A percentile compares a stretch with the other conserved stretches of the same genome.
Evolutionary conservation across 2,329 filamentous ascomycete species (phyloP).

Genomic region (Mollisia scopiformis): DNA sequence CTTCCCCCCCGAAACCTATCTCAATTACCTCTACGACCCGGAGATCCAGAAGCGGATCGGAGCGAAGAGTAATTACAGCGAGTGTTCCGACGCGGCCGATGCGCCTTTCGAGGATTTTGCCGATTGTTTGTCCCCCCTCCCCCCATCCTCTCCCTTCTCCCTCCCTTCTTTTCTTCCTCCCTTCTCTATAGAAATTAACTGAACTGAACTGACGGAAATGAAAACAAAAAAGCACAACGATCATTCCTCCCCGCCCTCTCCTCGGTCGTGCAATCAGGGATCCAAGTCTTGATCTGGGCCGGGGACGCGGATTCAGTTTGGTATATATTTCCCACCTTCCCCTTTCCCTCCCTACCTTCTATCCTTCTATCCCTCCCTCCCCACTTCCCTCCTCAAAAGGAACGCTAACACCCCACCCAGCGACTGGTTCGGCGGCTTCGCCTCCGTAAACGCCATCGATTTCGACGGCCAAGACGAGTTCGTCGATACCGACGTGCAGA

Average conservation of each 20-base stretch:
- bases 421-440: conserved; percentile 14
- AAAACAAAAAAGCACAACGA: conserved; percentile 27
- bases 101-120: neutral
- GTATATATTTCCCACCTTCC: too few relatives aligned
- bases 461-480: conserved; percentile 47
- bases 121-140: neutral
- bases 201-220: too few relatives aligned
- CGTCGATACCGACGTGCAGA: conserved; percentile 36
- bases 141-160: neutral
- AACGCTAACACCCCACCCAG: too few relatives aligned
- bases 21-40: neutral
- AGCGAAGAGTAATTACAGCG: neutral
- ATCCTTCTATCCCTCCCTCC: neutral
- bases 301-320: conserved; percentile 55
- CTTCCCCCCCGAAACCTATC: neutral
- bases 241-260: conserved; percentile 49
- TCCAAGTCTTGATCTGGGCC: conserved; percentile 55
- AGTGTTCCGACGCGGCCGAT: neutral
- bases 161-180: neutral
- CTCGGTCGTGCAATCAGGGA: conserved; percentile 49
- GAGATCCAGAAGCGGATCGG: neutral
- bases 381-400: conserved; percentile 55
- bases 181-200: too few relatives aligned
- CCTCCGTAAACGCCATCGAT: conserved; percentile 48
- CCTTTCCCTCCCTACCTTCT: neutral